Evolutionary conservation across 805 yeast species (phyloP), one percentile per base, ranked within the genome.

Genomic region (Kuraishia cidri): DNA sequence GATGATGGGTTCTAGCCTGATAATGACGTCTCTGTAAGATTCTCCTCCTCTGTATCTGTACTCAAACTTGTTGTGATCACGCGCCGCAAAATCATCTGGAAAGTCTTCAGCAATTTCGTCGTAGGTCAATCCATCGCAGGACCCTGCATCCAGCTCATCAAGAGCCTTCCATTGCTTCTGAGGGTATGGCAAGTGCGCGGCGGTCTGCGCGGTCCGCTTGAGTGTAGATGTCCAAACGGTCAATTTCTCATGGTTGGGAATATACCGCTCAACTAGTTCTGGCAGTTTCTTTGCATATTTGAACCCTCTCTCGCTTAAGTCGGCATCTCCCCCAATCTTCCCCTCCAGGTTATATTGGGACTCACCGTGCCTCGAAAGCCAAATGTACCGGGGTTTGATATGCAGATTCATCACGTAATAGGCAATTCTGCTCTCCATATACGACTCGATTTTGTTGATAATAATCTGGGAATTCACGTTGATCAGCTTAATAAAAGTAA

Each of bases 11-110:
- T 92, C 99, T 36, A 92, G 66, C 36, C 99, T 67, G 27, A 88
- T 81, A 29, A 90, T 96, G 26, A 92, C 95, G 48, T 92, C 99
- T 37, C 95, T 72, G 56, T 92, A 92, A 4, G 94, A 82, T 58
- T 92, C 99, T 29, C 99, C 99, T 8, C 97, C 97, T 27, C 96
- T 73, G 56, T 92, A 92, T 34, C 98, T 71, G 58, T 92, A 92
- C 52, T 86, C 96, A 53, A 83, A 92, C 61, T 92, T 92, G 62
- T 92, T 82, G 43, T 84, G 95, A 54, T 92, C 98, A 38, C 99
- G 72, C 6, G 96, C 95, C 45, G 76, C 82, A 61, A 92, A 92
- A 50, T 92, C 99, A 42, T 86, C 95, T 0, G 98, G 98, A 53
- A 78, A 88, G 40, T 68, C 57, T 21, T 69, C 60, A 46, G 85